These are phyloP conservation scores for Closterium sp. DNA, from an alignment of 139 green algal genomes.

Conservation along the genomic window DNA sequence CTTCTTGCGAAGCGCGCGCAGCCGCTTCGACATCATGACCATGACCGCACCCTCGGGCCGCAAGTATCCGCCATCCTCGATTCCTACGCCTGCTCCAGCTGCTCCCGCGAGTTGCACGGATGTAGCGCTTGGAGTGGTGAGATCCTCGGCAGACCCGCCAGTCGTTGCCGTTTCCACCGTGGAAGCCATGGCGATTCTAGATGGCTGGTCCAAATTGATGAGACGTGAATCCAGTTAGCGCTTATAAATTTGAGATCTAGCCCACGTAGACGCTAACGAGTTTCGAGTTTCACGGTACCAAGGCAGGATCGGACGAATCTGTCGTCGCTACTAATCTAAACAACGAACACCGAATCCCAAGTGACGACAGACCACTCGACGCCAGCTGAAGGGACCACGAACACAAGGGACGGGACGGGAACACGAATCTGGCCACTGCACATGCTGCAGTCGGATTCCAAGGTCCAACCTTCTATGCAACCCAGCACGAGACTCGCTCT, in stretches of 20 bases:
- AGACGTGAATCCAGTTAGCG: not conserved
- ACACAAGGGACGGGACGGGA: not conserved
- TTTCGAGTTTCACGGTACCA: not conserved
- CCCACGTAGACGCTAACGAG: not conserved
- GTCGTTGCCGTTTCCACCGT: not conserved
- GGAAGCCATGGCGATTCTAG: not conserved
- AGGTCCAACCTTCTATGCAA: not conserved
- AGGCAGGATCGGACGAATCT: not conserved
- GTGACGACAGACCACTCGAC: not conserved
- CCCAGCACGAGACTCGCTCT: not conserved
- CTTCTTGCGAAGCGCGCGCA: constrained; percentile 26
- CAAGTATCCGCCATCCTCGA: not conserved
- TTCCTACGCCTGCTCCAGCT: not conserved
- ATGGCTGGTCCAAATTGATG: not conserved
- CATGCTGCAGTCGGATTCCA: too few relatives aligned
- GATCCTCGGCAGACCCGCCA: not conserved
- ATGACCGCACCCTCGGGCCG: constrained; percentile 9
- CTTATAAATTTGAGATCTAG: not conserved
- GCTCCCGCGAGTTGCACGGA: not conserved
- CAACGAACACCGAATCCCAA: not conserved
- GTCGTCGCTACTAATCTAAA: not conserved
- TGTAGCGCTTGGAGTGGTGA: not conserved
- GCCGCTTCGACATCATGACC: constrained; percentile 26
- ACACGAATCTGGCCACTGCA: not conserved
- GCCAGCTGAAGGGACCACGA: not conserved